phyloP scores from a whole-genome alignment of 257 asterid genomes.

The Fraxinus pennsylvanica region DNA sequence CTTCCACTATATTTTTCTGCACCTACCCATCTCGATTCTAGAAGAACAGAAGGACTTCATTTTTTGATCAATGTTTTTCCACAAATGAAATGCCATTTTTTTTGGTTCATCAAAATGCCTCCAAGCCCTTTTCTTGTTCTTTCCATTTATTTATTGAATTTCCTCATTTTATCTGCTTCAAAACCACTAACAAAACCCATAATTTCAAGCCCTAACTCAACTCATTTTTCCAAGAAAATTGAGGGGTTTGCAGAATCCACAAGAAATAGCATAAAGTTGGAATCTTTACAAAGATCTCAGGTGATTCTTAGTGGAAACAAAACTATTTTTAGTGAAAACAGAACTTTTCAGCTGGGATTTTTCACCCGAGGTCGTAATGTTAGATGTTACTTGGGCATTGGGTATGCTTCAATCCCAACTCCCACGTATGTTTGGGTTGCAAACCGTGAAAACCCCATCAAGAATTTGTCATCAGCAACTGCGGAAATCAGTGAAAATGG shows the following conservation, averaged over 20 bases:
- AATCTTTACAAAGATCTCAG: constrained; percentile 32
- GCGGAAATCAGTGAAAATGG: constrained; percentile 53
- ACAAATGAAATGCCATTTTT: constrained; percentile 32
- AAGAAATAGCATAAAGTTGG: constrained; percentile 36
- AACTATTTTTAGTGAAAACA: constrained; percentile 52
- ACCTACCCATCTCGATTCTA: constrained; percentile 18
- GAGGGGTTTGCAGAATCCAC: constrained; percentile 20
- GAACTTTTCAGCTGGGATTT: constrained; percentile 57
- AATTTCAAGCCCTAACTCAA: constrained; percentile 20
- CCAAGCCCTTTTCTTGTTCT: constrained; percentile 26
- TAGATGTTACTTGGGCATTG: constrained; percentile 72
- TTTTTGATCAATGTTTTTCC: constrained; percentile 19
- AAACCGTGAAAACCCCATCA: constrained; percentile 64
- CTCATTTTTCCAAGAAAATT: constrained; percentile 21
- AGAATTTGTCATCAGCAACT: constrained; percentile 40
- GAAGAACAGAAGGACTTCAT: neutral
- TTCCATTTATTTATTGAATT: constrained; percentile 24
- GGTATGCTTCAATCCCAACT: constrained; percentile 69
- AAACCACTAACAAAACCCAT: constrained; percentile 27
- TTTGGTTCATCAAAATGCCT: constrained; percentile 10
- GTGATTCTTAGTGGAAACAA: constrained; percentile 48
- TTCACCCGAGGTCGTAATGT: constrained; percentile 47
- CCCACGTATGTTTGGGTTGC: constrained; percentile 79
- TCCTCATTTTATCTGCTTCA: constrained; percentile 28
- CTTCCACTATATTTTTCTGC: constrained; percentile 24